phyloP scores from a whole-genome alignment of 306 rosid genomes.

The Casuarina equisetifolia region DNA sequence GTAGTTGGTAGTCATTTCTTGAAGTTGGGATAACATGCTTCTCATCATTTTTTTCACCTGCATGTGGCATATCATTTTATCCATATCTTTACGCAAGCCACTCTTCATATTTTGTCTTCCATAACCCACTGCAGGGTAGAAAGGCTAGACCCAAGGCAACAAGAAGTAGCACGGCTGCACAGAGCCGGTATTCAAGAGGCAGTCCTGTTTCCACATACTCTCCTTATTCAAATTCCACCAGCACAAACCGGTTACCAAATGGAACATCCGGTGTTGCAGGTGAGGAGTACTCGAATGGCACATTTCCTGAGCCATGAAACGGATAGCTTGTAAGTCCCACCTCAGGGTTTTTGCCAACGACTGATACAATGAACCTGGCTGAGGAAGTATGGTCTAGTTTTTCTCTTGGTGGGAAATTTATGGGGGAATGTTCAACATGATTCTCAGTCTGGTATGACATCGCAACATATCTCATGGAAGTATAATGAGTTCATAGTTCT shows the following conservation, averaged over 20 bases:
- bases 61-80: not conserved
- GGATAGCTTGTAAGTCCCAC: conserved; percentile 17
- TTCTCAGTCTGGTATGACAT: not conserved
- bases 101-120: not conserved
- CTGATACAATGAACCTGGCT: not conserved
- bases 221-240: conserved; percentile 54
- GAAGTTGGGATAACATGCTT: not conserved
- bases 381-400: not conserved
- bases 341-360: not conserved
- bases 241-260: conserved; percentile 62
- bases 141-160: conserved; percentile 91
- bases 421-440: not conserved
- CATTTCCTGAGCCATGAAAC: conserved; percentile 54
- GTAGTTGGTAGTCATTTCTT: conserved; percentile 2
- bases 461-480: not conserved
- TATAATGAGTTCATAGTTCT: not conserved
- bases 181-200: conserved; percentile 66
- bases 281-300: conserved; percentile 77
- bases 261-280: conserved; percentile 65
- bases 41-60: not conserved
- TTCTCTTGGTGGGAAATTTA: not conserved
- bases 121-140: conserved; percentile 69
- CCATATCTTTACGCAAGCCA: not conserved
- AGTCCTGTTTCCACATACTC: conserved; percentile 62
- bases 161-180: conserved; percentile 86